Percentiles rank a stretch among this genome's conserved stretches.
phyloP scores from a whole-genome alignment of 2,329 filamentous ascomycete genomes.

The Aspergillus amoenus region DNA sequence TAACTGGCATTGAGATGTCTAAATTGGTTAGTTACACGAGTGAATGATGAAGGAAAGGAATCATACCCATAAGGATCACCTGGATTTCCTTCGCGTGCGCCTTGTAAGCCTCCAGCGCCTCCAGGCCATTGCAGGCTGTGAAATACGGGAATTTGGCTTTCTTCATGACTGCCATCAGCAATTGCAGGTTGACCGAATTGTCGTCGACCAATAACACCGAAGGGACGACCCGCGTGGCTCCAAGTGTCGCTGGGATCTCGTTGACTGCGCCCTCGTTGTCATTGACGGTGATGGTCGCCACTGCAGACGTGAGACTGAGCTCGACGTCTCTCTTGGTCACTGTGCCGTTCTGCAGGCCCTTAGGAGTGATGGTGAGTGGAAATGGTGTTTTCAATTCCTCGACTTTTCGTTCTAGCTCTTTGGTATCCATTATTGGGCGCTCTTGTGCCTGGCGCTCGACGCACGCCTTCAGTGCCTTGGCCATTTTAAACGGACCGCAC shows the following conservation, averaged over 20 bases:
- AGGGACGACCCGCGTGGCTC: neutral
- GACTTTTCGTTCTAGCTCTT: neutral
- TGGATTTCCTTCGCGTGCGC: neutral
- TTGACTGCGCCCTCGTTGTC: neutral
- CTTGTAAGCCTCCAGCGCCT: conserved; percentile 4
- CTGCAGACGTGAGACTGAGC: neutral
- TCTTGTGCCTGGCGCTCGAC: neutral
- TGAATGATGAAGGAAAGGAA: neutral
- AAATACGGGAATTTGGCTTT: conserved; percentile 1
- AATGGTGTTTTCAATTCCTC: neutral
- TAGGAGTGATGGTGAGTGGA: neutral
- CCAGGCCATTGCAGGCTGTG: conserved; percentile 4
- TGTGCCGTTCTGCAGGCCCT: neutral
- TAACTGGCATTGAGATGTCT: conserved; percentile 14
- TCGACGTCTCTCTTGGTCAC: neutral
- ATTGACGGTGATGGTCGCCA: neutral
- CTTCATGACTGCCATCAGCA: conserved; percentile 11
- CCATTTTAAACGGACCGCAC: conserved; percentile 6
- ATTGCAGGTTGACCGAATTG: conserved; percentile 10
- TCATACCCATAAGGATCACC: conserved; percentile 10
- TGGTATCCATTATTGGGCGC: no score
- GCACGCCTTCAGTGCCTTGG: neutral
- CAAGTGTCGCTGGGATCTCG: neutral
- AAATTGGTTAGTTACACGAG: neutral
- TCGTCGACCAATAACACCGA: conserved; percentile 9